phyloP scores from a whole-genome alignment of 177 flowering plant species.

The Vitis hybrid region DNA sequence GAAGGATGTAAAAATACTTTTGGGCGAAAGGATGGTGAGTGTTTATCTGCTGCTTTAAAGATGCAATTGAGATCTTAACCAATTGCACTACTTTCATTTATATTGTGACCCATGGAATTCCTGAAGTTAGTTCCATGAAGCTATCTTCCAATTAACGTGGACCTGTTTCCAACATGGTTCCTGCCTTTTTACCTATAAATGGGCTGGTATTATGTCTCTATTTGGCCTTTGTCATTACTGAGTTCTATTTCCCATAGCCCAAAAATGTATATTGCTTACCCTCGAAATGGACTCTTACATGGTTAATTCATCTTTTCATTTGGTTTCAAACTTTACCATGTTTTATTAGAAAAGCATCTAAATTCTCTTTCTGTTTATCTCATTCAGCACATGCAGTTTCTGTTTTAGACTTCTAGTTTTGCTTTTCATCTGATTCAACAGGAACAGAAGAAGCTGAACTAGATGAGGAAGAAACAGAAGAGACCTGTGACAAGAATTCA shows the following conservation, averaged over 20 bases:
- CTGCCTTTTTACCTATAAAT: not conserved
- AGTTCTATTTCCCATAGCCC: too few species aligned
- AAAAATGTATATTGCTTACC: too few species aligned
- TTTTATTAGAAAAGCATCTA: too few species aligned
- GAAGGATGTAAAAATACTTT: slow-evolving; percentile 84
- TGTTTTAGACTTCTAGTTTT: not conserved
- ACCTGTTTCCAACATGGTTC: not conserved
- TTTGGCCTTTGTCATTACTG: not conserved
- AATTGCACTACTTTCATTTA: not conserved
- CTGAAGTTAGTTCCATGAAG: not conserved
- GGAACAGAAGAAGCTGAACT: slow-evolving; percentile 37
- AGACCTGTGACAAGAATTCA: slow-evolving; percentile 26
- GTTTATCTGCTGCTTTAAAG: not conserved
- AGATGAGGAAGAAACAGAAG: slow-evolving; percentile 41
- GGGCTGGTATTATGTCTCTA: not conserved
- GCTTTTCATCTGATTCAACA: slow-evolving; percentile 10
- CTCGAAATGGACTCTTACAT: too few species aligned
- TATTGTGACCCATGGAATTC: not conserved
- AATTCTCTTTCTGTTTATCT: too few species aligned
- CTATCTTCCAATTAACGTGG: not conserved
- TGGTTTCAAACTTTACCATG: too few species aligned
- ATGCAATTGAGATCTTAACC: not conserved
- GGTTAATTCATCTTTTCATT: too few species aligned
- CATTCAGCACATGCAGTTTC: not conserved
- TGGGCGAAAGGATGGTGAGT: slow-evolving; percentile 86